phyloP scores from a whole-genome alignment of 2,329 filamentous ascomycete genomes.

The Diaporthe ampelina region DNA sequence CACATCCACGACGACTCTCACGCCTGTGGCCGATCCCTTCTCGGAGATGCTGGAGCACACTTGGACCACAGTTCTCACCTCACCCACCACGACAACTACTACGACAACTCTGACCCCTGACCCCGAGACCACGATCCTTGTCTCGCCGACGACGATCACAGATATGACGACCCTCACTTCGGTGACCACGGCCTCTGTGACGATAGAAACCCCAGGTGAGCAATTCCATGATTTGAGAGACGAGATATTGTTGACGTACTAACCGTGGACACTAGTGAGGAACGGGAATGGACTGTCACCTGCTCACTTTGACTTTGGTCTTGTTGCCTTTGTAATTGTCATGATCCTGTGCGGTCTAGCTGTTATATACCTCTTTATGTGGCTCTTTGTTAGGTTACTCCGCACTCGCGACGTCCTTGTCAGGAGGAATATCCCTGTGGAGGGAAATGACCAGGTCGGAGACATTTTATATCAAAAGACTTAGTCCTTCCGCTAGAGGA shows the following conservation, averaged over 20 bases:
- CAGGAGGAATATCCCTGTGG: background rate
- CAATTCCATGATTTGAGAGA: background rate
- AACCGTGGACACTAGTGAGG: background rate
- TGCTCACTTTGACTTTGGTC: background rate
- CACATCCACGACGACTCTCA: background rate
- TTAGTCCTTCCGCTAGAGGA: background rate
- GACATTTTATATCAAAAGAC: background rate
- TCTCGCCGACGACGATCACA: background rate
- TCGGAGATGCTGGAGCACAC: too few relatives aligned
- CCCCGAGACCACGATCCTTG: background rate
- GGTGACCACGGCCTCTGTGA: background rate
- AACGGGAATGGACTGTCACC: too few relatives aligned
- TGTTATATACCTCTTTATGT: background rate
- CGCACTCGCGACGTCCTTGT: background rate
- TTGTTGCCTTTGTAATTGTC: background rate
- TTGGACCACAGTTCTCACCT: background rate
- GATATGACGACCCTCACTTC: background rate
- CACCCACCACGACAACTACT: background rate
- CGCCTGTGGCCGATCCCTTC: too few relatives aligned
- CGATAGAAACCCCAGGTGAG: background rate
- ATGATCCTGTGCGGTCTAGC: background rate
- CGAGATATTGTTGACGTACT: background rate
- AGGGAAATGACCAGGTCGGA: background rate
- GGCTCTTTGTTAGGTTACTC: background rate
- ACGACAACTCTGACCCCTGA: background rate